Conservation (phyloP, 106 monocot genomes). For the Dendrobium chrysotoxum region DNA sequence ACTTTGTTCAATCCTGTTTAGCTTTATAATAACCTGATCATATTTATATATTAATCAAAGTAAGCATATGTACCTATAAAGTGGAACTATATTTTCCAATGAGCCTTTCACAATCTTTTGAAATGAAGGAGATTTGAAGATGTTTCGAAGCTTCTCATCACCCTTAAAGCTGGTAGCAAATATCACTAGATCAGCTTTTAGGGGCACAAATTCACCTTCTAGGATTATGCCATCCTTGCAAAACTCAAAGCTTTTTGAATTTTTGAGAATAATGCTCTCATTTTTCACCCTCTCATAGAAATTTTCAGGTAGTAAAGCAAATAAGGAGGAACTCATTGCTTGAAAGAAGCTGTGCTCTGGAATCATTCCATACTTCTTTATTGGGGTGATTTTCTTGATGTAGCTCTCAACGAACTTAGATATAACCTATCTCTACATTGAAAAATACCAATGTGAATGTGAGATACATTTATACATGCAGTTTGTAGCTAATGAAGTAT, state of each 20-base stretch:
- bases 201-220: constrained; percentile 21
- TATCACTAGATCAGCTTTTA: constrained; percentile 41
- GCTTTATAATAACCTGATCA: constrained; percentile 22
- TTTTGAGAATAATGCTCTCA: constrained; percentile 52
- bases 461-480: not conserved
- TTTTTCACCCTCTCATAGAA: constrained; percentile 61
- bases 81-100: too few species aligned
- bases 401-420: constrained; percentile 56
- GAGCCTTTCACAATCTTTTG: too few species aligned
- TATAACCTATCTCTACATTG: constrained; percentile 43
- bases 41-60: too few species aligned
- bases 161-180: constrained; percentile 5
- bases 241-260: constrained; percentile 40
- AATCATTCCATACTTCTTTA: constrained; percentile 62
- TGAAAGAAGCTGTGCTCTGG: constrained; percentile 9
- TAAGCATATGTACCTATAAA: too few species aligned
- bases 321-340: constrained; percentile 4
- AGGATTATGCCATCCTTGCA: constrained; percentile 38
- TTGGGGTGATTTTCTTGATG: constrained; percentile 31
- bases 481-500: not conserved
- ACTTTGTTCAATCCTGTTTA: constrained; percentile 46
- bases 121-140: too few species aligned
- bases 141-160: too few species aligned
- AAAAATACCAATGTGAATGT: too few species aligned
- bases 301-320: constrained; percentile 29